Conservation (phyloP, 768 basidiomycete species). For the Mycena vulgaris region DNA sequence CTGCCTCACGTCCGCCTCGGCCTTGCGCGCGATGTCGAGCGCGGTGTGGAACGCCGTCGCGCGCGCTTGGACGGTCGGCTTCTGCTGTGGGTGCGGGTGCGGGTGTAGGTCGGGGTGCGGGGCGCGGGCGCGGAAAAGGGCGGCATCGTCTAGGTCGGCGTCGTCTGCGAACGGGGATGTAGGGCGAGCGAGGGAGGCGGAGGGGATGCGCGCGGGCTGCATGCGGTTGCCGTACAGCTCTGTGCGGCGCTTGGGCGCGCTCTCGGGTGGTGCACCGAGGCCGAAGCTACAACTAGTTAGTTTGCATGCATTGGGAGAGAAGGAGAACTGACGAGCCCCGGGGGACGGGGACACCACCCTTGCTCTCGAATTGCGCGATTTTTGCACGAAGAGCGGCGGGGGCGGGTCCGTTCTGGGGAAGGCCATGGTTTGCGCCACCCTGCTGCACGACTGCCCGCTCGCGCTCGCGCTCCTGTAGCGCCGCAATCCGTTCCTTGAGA, state of each 20-base stretch:
- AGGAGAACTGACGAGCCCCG: constrained; percentile 56
- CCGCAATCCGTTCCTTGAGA: constrained; percentile 88
- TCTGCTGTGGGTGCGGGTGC: constrained; percentile 5
- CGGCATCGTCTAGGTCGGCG: neutral
- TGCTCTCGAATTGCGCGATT: constrained; percentile 86
- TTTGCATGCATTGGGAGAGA: neutral
- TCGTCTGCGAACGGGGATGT: neutral
- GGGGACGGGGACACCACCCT: constrained; percentile 84
- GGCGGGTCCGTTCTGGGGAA: constrained; percentile 46
- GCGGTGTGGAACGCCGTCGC: constrained; percentile 58
- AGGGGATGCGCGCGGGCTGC: constrained; percentile 51
- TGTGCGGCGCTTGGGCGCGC: constrained; percentile 65
- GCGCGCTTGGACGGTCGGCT: constrained; percentile 35
- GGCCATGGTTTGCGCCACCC: constrained; percentile 28
- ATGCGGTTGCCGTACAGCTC: constrained; percentile 86
- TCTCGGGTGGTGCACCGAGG: constrained; percentile 60
- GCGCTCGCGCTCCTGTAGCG: constrained; percentile 75
- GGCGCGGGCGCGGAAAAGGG: neutral
- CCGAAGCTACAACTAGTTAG: constrained; percentile 65
- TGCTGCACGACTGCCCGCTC: constrained; percentile 36
- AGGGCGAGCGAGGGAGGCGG: constrained; percentile 33
- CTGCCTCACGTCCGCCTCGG: constrained; percentile 48
- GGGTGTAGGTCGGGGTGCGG: neutral
- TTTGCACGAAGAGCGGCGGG: constrained; percentile 63
- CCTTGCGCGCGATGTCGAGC: constrained; percentile 58